Percentiles rank a stretch among this genome's conserved stretches.
Conservation (phyloP, 1,139 yeast species). For the Pichia cactophila region DNA sequence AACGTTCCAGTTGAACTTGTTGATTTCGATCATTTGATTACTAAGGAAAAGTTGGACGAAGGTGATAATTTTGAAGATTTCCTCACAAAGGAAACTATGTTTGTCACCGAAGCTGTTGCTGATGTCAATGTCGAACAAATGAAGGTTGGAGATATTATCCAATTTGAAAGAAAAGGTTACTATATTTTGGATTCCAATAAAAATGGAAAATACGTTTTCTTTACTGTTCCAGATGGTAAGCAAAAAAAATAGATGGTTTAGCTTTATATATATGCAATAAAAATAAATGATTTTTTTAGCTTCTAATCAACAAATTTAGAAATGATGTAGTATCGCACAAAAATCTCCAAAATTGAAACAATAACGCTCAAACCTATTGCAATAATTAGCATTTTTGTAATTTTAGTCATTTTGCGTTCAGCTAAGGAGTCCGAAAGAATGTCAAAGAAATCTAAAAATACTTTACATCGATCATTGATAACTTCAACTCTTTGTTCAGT, state of each 20-base stretch:
- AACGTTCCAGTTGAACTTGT: constrained; percentile 68
- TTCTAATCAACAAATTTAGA: constrained; percentile 7
- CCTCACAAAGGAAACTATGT: constrained; percentile 82
- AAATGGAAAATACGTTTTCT: constrained; percentile 65
- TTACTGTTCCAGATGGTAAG: constrained; percentile 96
- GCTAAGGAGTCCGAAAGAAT: constrained; percentile 91
- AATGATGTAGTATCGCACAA: constrained; percentile 47
- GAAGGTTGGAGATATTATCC: constrained; percentile 82
- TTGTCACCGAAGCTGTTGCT: constrained; percentile 71
- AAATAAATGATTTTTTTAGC: not conserved
- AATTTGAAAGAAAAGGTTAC: constrained; percentile 97
- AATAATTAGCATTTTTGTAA: constrained; percentile 83
- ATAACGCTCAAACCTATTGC: constrained; percentile 72
- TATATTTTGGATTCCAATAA: constrained; percentile 69
- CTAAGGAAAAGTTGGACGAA: constrained; percentile 93
- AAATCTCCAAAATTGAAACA: constrained; percentile 57
- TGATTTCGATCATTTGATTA: constrained; percentile 92
- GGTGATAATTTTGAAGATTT: constrained; percentile 91
- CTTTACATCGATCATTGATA: constrained; percentile 86
- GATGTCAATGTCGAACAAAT: constrained; percentile 71
- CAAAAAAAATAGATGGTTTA: constrained; percentile 36
- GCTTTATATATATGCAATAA: not conserved
- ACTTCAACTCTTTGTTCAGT: constrained; percentile 93
- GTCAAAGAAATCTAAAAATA: constrained; percentile 86
- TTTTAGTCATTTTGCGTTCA: constrained; percentile 82